Evolutionary conservation across 345 rosid species (phyloP).

Genomic region (Sonneratia caseolaris): DNA sequence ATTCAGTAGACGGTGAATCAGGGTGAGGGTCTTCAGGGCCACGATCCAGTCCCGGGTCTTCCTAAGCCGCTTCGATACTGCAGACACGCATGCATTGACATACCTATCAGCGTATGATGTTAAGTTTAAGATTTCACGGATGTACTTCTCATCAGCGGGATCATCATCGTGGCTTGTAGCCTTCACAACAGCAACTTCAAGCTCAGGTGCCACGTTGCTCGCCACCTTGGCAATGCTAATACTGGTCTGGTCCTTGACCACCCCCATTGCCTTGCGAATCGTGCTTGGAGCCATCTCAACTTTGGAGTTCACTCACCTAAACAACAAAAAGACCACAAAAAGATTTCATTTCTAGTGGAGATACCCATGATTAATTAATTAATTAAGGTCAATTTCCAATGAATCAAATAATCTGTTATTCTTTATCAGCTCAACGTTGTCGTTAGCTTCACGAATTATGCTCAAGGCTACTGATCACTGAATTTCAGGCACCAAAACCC

Average conservation of each 20-base stretch:
- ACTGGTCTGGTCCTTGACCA: conserved; percentile 93
- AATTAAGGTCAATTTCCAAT: background rate
- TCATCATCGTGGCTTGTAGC: conserved; percentile 92
- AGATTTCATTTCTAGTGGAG: background rate
- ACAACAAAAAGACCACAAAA: background rate
- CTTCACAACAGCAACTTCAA: conserved; percentile 84
- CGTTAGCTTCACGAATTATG: background rate
- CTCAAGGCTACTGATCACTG: too few relatives aligned
- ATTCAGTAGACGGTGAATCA: conserved; percentile 57
- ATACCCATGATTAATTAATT: background rate
- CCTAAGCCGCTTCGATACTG: conserved; percentile 57
- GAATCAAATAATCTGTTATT: background rate
- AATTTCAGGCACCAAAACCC: too few relatives aligned
- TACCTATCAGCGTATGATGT: conserved; percentile 59
- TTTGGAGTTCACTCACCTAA: conserved; percentile 5
- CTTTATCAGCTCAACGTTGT: background rate
- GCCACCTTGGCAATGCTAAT: conserved; percentile 87
- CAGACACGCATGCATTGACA: conserved; percentile 58
- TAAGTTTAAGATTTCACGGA: conserved; percentile 51
- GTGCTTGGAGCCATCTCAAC: conserved; percentile 67
- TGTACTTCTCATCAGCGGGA: conserved; percentile 73
- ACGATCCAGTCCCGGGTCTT: conserved; percentile 95
- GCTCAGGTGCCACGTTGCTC: conserved; percentile 89
- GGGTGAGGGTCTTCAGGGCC: conserved; percentile 63
- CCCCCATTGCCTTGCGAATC: conserved; percentile 89